Evolutionary conservation across 257 asterid genomes (phyloP), one percentile per base, ranked within the genome.

Genomic region (Salvia splendens): DNA sequence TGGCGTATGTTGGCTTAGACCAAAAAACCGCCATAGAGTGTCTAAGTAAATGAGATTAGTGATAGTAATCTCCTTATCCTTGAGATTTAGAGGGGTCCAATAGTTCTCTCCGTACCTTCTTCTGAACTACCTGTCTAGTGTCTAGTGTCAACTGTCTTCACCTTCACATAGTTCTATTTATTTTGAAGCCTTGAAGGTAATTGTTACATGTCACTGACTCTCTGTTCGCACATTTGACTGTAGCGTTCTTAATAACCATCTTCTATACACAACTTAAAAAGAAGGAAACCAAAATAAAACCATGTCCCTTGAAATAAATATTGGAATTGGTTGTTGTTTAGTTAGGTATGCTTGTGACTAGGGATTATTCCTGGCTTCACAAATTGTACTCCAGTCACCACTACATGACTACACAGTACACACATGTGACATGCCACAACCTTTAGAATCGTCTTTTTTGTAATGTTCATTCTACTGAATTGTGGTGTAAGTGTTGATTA

Each of bases 271-370:
- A 53, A 40, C 53, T 40, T 0, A 53, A 41, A 30, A 54, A 43
- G 15, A 38, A 65, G 4, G 55, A 41, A 54, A 28, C 9, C 72
- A 54, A 10, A 40, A 38, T 52, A 38, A 36, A 67, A 67, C 10
- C 53, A 36, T 16, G 12, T 40, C 4, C 55, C 8, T 24, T 30
- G 63, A 35, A 67, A 52, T 54, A 35, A 42, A 48, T 20, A 41
- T 45, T 67, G 28, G 56, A 56, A 68, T 40, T 55, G 56, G 65
- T 68, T 55, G 5, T 24, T 53, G 36, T 53, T 14, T 51, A 11
- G 5, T 50, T 24, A 20, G 3, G 59, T 20, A 52, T 20, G n/a
- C 54, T n/a, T 24, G 43, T 54, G 8, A 36, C 46, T 45, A 43
- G n/a, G 47, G 15, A 24, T 42, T 35, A 28, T 9, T 55, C 50